These are phyloP conservation scores for Monosiga brevicollis DNA, from an alignment of 78 protist species.

Conservation along the genomic window DNA sequence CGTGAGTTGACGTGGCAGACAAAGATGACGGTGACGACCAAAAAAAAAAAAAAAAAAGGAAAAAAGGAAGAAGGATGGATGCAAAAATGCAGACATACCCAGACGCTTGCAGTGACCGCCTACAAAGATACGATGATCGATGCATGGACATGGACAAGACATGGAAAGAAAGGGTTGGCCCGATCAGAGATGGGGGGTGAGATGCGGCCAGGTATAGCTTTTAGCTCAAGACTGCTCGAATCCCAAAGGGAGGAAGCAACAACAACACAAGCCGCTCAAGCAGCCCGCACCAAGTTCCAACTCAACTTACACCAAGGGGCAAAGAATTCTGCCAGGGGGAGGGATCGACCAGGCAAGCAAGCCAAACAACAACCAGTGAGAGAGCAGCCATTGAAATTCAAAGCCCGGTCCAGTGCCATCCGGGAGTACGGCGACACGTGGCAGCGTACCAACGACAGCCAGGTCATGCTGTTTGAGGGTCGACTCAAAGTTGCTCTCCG, in stretches of 20 bases:
- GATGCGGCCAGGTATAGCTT: background rate
- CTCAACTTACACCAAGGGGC: background rate
- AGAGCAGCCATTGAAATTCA: too few species aligned
- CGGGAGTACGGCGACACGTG: too few species aligned
- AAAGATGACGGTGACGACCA: background rate
- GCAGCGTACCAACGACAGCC: too few species aligned
- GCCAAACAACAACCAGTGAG: too few species aligned
- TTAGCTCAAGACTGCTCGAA: background rate
- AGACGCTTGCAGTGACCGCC: conserved; percentile 15
- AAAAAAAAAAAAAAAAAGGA: background rate
- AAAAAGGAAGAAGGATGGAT: background rate
- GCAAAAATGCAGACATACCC: background rate
- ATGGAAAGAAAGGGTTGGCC: background rate
- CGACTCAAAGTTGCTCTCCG: background rate
- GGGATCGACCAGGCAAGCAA: too few species aligned
- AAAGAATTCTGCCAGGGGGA: background rate
- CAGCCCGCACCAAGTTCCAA: background rate
- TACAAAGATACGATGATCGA: background rate
- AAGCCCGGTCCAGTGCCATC: too few species aligned
- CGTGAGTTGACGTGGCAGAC: background rate
- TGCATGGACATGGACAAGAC: background rate
- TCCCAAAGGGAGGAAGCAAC: background rate
- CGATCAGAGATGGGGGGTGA: background rate
- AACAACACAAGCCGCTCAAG: background rate
- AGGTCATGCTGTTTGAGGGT: background rate